Conservation (phyloP, 768 basidiomycete genomes). For the Auriscalpium orientale region DNA sequence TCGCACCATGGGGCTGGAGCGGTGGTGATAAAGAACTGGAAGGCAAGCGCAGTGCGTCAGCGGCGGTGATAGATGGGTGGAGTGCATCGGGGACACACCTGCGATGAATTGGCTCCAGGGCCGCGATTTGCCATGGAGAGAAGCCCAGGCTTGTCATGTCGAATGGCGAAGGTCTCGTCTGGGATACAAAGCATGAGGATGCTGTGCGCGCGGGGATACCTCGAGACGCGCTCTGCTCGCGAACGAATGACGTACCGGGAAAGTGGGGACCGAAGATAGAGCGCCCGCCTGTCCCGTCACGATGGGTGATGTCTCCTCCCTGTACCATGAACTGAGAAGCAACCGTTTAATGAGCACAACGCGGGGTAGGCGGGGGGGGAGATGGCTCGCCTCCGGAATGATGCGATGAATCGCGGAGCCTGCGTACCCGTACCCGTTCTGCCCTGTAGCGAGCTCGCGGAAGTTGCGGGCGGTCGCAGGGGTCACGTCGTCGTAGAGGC, state of each 20-base stretch:
- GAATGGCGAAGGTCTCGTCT: constrained; percentile 68
- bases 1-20: constrained; percentile 65
- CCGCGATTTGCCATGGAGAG: constrained; percentile 90
- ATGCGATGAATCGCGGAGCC: constrained; percentile 49
- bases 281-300: constrained; percentile 70
- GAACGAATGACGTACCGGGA: constrained; percentile 37
- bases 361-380: not conserved
- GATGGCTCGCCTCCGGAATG: constrained; percentile 48
- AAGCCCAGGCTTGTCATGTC: constrained; percentile 56
- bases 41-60: not conserved
- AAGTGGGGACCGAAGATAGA: constrained; percentile 84
- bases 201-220: not conserved
- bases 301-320: constrained; percentile 80
- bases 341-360: not conserved
- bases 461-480: constrained; percentile 46
- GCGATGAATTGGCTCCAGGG: constrained; percentile 72
- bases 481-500: constrained; percentile 45
- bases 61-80: not conserved
- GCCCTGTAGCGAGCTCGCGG: constrained; percentile 47
- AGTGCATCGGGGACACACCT: constrained; percentile 29
- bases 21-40: constrained; percentile 73
- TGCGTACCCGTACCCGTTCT: constrained; percentile 39
- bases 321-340: constrained; percentile 65
- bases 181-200: not conserved
- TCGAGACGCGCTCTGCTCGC: not conserved